phyloP scores from a whole-genome alignment of 805 yeast species.

The Ascoidea tarda region DNA sequence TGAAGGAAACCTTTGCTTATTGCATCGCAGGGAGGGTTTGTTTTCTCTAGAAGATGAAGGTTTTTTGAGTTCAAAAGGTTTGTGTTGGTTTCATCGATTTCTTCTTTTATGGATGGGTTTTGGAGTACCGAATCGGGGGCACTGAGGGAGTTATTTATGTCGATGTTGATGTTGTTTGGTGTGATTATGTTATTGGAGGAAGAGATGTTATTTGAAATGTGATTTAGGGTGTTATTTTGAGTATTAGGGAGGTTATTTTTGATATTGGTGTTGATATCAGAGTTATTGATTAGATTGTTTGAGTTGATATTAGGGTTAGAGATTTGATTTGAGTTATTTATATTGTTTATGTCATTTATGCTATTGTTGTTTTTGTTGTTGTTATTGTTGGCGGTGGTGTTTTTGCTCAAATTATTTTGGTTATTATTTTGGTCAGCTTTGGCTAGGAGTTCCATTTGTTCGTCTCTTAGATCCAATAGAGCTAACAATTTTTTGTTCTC shows the following conservation, averaged over 20 bases:
- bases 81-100: background rate
- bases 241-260: background rate
- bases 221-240: background rate
- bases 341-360: background rate
- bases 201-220: background rate
- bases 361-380: conserved; percentile 5
- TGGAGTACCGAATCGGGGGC: too few species aligned
- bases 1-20: conserved; percentile 3
- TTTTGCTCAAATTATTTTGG: too few species aligned
- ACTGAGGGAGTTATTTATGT: background rate
- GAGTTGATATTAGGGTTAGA: background rate
- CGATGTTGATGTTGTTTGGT: too few species aligned
- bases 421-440: conserved; percentile 12
- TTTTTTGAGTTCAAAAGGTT: background rate
- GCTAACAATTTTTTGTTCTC: conserved; percentile 63
- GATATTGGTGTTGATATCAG: background rate
- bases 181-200: background rate
- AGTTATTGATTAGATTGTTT: background rate
- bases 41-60: background rate
- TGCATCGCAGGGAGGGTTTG: background rate
- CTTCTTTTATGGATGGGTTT: background rate
- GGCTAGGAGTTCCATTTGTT: conserved; percentile 32
- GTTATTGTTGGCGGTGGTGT: background rate
- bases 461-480: conserved; percentile 48
- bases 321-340: background rate